A percentile compares a stretch with the other conserved stretches of the same genome.
phyloP scores from a whole-genome alignment of 257 asterid species.

The Solanum chilense region DNA sequence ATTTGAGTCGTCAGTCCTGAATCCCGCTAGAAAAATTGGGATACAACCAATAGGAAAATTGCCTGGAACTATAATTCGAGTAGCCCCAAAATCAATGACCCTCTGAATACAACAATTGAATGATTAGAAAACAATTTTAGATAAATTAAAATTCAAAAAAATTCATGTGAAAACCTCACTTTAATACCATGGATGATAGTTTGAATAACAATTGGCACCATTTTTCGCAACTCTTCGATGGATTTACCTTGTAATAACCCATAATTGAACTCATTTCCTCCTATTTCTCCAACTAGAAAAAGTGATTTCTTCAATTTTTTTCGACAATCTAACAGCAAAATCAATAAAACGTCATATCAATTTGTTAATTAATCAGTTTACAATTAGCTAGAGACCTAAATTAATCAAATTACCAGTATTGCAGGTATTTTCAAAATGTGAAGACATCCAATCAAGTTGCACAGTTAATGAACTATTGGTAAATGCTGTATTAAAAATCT shows the following conservation, averaged over 20 bases:
- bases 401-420: not conserved
- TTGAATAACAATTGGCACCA: conserved; percentile 2
- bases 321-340: not conserved
- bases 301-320: not conserved
- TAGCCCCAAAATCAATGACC: not conserved
- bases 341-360: not conserved
- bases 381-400: not conserved
- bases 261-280: conserved; percentile 2
- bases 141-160: not conserved
- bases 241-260: conserved; percentile 13
- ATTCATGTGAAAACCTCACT: not conserved
- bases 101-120: not conserved
- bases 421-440: conserved; percentile 12
- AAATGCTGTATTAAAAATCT: not conserved
- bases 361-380: not conserved
- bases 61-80: not conserved
- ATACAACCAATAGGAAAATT: not conserved
- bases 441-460: conserved; percentile 14
- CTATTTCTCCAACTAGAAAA: conserved; percentile 15
- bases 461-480: conserved; percentile 11
- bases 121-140: not conserved
- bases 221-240: not conserved
- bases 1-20: not conserved
- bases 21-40: not conserved
- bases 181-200: not conserved